A percentile compares a stretch with the other conserved stretches of the same genome.
Evolutionary conservation across 2,329 filamentous ascomycete species (phyloP).

Genomic region (Pseudogymnoascus sp.): DNA sequence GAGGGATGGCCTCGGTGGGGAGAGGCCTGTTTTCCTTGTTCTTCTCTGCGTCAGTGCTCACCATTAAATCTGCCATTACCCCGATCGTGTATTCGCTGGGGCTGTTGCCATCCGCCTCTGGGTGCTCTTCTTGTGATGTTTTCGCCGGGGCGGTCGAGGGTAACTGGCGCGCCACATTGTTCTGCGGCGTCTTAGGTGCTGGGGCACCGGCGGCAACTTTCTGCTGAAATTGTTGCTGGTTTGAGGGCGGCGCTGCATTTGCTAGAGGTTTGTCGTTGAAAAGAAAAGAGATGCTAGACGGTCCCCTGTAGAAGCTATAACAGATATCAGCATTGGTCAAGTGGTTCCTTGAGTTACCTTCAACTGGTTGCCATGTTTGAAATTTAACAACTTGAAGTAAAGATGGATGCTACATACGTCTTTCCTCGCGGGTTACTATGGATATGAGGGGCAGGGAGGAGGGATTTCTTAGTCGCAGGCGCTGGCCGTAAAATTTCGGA

Average conservation of each 20-base stretch:
- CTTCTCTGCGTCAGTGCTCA: conserved; percentile 14
- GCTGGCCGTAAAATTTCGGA: conserved; percentile 16
- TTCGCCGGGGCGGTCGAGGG: conserved; percentile 1
- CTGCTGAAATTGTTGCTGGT: neutral
- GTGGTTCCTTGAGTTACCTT: neutral
- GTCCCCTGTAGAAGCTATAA: neutral
- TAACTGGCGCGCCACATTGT: neutral
- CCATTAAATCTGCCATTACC: neutral
- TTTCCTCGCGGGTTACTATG: conserved; percentile 8
- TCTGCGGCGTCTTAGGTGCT: neutral
- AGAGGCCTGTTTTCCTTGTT: conserved; percentile 25
- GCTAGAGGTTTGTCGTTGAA: neutral
- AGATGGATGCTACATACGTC: conserved; percentile 12
- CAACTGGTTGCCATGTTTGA: neutral
- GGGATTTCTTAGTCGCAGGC: neutral
- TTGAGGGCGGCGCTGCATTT: neutral
- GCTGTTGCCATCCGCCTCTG: neutral
- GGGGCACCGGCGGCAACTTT: neutral
- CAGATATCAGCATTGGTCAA: neutral
- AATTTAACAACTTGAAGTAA: neutral
- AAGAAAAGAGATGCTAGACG: neutral
- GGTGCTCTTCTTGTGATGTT: neutral
- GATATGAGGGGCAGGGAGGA: conserved; percentile 16
- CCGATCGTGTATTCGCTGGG: too few species aligned
- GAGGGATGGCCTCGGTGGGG: neutral